phyloP scores from a whole-genome alignment of 140 eudicot genomes.

The Cichorium intybus region DNA sequence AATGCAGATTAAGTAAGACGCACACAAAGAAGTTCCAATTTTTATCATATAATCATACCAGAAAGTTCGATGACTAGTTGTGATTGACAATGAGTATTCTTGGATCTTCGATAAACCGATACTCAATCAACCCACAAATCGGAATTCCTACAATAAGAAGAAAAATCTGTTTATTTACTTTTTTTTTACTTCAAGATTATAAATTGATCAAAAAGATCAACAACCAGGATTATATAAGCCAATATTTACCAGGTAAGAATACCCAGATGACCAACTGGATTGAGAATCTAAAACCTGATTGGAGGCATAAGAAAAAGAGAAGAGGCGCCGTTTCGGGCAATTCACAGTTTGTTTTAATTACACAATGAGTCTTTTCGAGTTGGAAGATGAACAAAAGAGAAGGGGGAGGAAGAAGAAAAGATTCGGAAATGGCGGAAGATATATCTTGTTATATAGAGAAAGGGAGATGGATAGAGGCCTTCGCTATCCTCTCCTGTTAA shows the following conservation, averaged over 20 bases:
- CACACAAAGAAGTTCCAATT: constrained; percentile 20
- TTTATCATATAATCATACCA: constrained; percentile 10
- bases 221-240: not conserved
- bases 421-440: not conserved
- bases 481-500: not conserved
- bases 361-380: not conserved
- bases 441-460: not conserved
- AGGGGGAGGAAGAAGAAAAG: not conserved
- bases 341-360: not conserved
- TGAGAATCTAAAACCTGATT: constrained; percentile 4
- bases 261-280: not conserved
- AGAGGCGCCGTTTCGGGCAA: constrained; percentile 7
- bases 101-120: constrained; percentile 54
- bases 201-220: not conserved
- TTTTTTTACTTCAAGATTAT: not conserved
- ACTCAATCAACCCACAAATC: constrained; percentile 26
- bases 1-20: constrained; percentile 26
- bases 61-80: constrained; percentile 8
- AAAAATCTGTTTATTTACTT: not conserved
- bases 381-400: not conserved
- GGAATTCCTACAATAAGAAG: not conserved
- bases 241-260: not conserved
- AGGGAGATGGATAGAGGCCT: not conserved
- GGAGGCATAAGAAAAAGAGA: not conserved
- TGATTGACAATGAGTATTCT: constrained; percentile 18